Evolutionary conservation across 2,329 filamentous ascomycete species (phyloP), one percentile per base, ranked within the genome.

Genomic region (Paraphoma chrysanthemicola): DNA sequence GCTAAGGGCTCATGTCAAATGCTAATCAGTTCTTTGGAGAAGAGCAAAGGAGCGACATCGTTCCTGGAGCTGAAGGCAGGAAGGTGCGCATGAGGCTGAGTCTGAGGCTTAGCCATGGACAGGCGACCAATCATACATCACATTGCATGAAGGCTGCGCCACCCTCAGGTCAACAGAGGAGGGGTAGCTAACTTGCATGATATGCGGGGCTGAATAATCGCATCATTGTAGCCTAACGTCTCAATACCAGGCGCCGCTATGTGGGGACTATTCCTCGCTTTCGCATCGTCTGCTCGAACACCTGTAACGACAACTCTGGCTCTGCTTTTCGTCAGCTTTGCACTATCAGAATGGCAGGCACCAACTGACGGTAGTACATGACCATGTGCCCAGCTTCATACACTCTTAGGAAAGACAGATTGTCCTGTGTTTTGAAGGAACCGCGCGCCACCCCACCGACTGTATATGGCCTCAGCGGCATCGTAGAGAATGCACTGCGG

Each of bases 351-450:
- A 12, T 6, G 3, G 0, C 1, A 33, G 2, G 14, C 28, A 33
- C 5, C 44, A 38, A 64, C 58, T 62, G 44, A 66, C 57, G 82
- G 64, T 85, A 85, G 64, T 82, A 83, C 3, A 80, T 81, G 7
- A 81, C 79, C 60, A 78, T 75, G 49, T 81, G 80, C 1, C 80
- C 79, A 6, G 71, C 71, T 43, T 79, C 76, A 64, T 78, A 81
- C 44, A 84, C 73, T 6, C 82, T 73, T 29, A 78, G 78, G 65
- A 82, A 82, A 28, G 75, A 78, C 36, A 84, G 71, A 54, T 92
- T 93, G 8, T 87, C 90, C 64, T 86, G 89, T 71, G 93, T 90
- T 14, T 90, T 85, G 68, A 80, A 83, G 44, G 75, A 75, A 42
- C 77, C 81, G 4, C 75, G 71, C 67, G 84, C 81, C 68, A 79